Percentiles rank a stretch among this genome's conserved stretches.
phyloP scores from a whole-genome alignment of 1,139 yeast genomes.

The Petasospora rhodanensis region DNA sequence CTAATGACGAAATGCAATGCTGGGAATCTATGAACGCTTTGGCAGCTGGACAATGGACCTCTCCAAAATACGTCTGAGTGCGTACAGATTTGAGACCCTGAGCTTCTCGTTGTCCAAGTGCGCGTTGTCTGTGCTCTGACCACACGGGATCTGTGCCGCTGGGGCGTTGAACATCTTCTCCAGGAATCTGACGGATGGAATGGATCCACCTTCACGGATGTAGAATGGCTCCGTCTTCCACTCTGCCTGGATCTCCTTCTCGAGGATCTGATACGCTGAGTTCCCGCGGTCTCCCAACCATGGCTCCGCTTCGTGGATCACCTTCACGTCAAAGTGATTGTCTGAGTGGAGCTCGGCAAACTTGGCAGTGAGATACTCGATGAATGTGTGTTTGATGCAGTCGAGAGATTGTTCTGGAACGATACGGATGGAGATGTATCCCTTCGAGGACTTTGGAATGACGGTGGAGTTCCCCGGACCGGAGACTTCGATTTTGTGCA shows the following conservation, averaged over 20 bases:
- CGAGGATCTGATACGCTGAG: slow-evolving; percentile 62
- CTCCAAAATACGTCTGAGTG: slow-evolving; percentile 59
- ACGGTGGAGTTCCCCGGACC: slow-evolving; percentile 91
- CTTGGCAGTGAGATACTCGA: slow-evolving; percentile 38
- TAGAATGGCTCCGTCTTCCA: slow-evolving; percentile 74
- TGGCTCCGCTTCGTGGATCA: slow-evolving; percentile 87
- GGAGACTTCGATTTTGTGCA: slow-evolving; percentile 81
- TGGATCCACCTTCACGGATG: slow-evolving; percentile 95
- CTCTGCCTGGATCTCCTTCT: slow-evolving; percentile 51
- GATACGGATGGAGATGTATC: slow-evolving; percentile 75
- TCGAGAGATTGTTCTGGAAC: slow-evolving; percentile 83
- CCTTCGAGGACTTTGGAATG: slow-evolving; percentile 76
- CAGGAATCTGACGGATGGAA: slow-evolving; percentile 81
- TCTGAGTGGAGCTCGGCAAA: slow-evolving; percentile 50
- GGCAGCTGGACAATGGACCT: slow-evolving; percentile 21
- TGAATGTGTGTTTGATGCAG: slow-evolving; percentile 48
- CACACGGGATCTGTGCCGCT: slow-evolving; percentile 95
- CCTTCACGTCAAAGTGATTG: slow-evolving; percentile 54
- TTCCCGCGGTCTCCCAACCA: slow-evolving; percentile 90
- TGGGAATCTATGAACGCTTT: no score
- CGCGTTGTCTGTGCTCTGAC: slow-evolving; percentile 92
- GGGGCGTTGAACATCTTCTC: slow-evolving; percentile 81
- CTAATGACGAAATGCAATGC: no score
- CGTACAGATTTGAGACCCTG: slow-evolving; percentile 71
- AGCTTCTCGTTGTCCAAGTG: slow-evolving; percentile 86